These are phyloP conservation scores for Rhytidhysteron rufulum DNA, from an alignment of 2,329 filamentous ascomycete genomes.

Conservation along the genomic window DNA sequence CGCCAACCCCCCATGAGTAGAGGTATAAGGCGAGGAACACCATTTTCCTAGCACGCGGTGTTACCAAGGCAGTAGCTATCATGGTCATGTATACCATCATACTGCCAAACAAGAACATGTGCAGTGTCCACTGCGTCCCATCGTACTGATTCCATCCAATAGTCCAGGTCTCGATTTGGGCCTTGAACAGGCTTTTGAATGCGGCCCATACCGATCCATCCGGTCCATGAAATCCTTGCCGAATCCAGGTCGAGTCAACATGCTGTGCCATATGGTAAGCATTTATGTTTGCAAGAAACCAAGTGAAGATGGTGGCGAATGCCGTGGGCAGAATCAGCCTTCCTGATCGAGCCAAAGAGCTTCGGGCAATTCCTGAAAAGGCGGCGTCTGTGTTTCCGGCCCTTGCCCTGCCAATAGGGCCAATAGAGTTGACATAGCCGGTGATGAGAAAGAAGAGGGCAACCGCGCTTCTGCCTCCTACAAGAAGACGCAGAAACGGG, in stretches of 20 bases:
- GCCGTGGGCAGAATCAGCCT: conserved; percentile 57
- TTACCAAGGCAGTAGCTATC: conserved; percentile 37
- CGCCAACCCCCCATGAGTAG: conserved; percentile 37
- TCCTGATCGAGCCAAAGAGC: conserved; percentile 56
- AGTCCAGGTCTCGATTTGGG: conserved; percentile 35
- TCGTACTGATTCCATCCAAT: conserved; percentile 40
- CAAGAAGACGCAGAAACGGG: conserved; percentile 56
- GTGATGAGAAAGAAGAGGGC: conserved; percentile 52
- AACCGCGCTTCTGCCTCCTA: conserved; percentile 46
- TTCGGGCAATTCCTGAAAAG: conserved; percentile 53
- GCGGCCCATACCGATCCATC: conserved; percentile 29
- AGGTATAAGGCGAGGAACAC: conserved; percentile 36
- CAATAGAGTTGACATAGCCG: conserved; percentile 61
- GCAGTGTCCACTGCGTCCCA: conserved; percentile 42
- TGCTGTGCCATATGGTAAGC: conserved; percentile 54
- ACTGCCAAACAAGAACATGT: conserved; percentile 39
- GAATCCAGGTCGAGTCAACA: conserved; percentile 59
- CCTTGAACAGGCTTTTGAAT: conserved; percentile 26
- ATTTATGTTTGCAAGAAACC: conserved; percentile 55
- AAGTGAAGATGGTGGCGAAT: conserved; percentile 53
- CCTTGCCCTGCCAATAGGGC: conserved; percentile 55
- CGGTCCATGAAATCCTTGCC: conserved; percentile 35
- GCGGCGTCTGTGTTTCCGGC: conserved; percentile 53
- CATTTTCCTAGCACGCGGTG: conserved; percentile 31
- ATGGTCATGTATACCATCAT: conserved; percentile 42